Evolutionary conservation across 352 stramenopile genomes (phyloP).

Genomic region (Phytopythium mirpurense): DNA sequence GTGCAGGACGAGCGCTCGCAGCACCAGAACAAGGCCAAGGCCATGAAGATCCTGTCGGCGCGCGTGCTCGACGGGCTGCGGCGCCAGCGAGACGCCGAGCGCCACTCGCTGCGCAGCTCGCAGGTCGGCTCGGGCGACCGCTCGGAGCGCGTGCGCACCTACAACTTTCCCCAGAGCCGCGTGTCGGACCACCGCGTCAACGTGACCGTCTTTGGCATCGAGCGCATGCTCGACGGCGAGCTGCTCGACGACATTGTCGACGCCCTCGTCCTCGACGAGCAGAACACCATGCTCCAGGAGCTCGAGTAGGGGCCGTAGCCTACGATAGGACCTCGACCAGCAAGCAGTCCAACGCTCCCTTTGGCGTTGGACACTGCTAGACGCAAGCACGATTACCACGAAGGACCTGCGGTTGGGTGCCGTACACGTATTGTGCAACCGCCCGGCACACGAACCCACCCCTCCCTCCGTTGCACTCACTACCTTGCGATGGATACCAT

Average conservation of each 20-base stretch:
- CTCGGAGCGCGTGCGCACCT: slow-evolving; percentile 97
- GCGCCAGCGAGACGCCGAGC: slow-evolving; percentile 45
- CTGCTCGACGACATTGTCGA: slow-evolving; percentile 90
- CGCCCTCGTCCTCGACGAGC: slow-evolving; percentile 66
- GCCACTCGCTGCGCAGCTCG: slow-evolving; percentile 56
- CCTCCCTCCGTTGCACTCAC: too few species aligned
- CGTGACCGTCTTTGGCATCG: slow-evolving; percentile 85
- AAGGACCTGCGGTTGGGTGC: too few species aligned
- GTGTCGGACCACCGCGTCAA: slow-evolving; percentile 95
- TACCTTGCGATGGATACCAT: too few species aligned
- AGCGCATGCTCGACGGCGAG: slow-evolving; percentile 87
- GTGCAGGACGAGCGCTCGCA: slow-evolving; percentile 95
- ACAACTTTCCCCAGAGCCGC: slow-evolving; percentile 97
- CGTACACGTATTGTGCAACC: too few species aligned
- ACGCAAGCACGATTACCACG: too few species aligned
- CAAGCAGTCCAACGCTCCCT: neutral
- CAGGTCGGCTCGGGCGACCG: slow-evolving; percentile 95
- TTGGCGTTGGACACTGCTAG: too few species aligned
- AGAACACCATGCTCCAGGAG: slow-evolving; percentile 71
- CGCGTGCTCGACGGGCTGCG: slow-evolving; percentile 95
- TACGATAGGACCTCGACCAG: too few species aligned
- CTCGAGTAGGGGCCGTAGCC: slow-evolving; percentile 28
- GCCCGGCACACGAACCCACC: too few species aligned
- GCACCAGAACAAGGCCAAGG: slow-evolving; percentile 98
- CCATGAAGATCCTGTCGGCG: slow-evolving; percentile 95